Conservation (phyloP, 768 basidiomycete genomes). For the Leccinum olivaceopallidum region DNA sequence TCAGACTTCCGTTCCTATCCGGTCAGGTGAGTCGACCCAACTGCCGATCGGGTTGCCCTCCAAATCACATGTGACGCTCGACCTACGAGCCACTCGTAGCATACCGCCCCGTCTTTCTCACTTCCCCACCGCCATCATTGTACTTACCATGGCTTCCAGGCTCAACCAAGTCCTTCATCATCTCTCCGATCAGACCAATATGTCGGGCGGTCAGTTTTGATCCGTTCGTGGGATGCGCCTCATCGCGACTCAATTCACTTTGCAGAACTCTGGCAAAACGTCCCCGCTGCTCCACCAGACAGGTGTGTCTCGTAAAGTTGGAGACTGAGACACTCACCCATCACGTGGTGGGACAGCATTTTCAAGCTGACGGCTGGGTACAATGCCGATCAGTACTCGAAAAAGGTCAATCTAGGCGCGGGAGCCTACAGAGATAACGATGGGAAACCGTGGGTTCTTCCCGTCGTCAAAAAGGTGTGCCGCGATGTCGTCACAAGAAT, state of each 20-base stretch:
- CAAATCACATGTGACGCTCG: conserved; percentile 25
- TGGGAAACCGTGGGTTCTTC: conserved; percentile 89
- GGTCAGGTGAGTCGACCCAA: conserved; percentile 1
- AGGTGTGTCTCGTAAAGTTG: conserved; percentile 46
- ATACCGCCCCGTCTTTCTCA: background rate
- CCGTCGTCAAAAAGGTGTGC: conserved; percentile 83
- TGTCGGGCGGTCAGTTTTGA: conserved; percentile 54
- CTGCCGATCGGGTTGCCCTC: background rate
- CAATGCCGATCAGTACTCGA: conserved; percentile 71
- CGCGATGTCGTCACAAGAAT: conserved; percentile 2
- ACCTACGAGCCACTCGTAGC: background rate
- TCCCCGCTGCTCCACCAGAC: conserved; percentile 85
- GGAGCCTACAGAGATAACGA: conserved; percentile 91
- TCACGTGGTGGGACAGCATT: conserved; percentile 51
- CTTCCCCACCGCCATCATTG: background rate
- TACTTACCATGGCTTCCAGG: conserved; percentile 52
- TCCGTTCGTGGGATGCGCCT: conserved; percentile 1
- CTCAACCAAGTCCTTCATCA: conserved; percentile 61
- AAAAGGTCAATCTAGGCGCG: conserved; percentile 91
- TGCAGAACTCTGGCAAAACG: conserved; percentile 70
- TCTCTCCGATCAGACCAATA: conserved; percentile 40
- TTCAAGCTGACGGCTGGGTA: conserved; percentile 90
- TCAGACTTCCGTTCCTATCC: background rate
- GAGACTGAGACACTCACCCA: conserved; percentile 2
- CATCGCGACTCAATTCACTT: background rate